Base-by-base conservation (phyloP, 1,284 basidiomycete species). In the Coniophora puteana region DNA sequence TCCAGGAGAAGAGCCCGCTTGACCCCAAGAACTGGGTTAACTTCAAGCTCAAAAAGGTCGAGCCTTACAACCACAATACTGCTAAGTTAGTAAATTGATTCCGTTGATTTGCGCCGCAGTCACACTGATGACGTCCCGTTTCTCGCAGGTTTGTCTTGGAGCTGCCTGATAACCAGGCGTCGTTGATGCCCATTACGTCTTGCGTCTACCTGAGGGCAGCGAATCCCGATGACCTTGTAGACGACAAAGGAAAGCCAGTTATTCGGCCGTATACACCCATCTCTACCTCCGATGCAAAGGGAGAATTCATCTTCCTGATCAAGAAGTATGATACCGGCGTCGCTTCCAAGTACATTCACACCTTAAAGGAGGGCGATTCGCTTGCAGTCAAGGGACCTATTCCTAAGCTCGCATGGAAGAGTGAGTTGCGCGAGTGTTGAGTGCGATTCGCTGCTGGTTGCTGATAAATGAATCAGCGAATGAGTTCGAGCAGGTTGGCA, bases 21-120 rank as follows among this genome's bases (percentile, higher is more conserved):
- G 79, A 88, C 58, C 77, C 85, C 18, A 66, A 89, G 46, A 78
- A 81, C 49, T 93, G 85, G 56, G 63, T 80, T 39, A 78, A 89
- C 59, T 83, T 97, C 65, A 86, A 81, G 58, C 77, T 98, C 54
- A 88, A 88, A 66, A 79, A 83, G 58, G 71, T 97, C 52, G 75
- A 83, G 52, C 82, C 83, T 2, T 97, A 97, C 75, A 99, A 95
- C 76, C 87, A 95, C 74, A 93, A 95, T 67, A 83, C 89, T 5
- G 71, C 87, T 25, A 77, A 76, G 74, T 86, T 50, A 46, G 71
- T 61, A 29, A 23, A 33, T 21, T 25, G 22, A 14, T 3, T 22
- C 16, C 34, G 18, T 35, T 38, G 12, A 32, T 16, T 11, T 45
- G 25, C 25, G 25, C 20, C 22, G 14, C 38, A 22, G 8, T n/a